These are phyloP conservation scores for Metarhizium robertsii DNA, from an alignment of 2,329 filamentous ascomycete genomes.

Conservation along the genomic window DNA sequence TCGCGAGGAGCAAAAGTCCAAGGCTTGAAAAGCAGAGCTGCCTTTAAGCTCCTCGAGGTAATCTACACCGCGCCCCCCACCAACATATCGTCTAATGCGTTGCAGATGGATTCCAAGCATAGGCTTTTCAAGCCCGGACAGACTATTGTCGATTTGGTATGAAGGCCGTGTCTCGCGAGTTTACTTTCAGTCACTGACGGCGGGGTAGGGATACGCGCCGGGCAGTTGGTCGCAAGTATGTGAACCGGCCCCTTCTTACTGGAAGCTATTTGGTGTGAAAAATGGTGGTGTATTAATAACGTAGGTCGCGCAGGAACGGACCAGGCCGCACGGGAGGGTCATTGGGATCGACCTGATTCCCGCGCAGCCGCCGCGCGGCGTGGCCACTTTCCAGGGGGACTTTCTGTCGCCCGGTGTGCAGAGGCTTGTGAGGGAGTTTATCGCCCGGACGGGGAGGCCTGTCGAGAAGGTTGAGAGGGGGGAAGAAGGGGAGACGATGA, in stretches of 20 bases:
- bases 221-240: constrained; percentile 61
- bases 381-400: constrained; percentile 92
- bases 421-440: constrained; percentile 65
- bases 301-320: constrained; percentile 73
- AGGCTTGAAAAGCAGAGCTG: constrained; percentile 79
- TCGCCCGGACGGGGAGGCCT: constrained; percentile 41
- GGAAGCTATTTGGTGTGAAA: no score
- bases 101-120: constrained; percentile 72
- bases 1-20: constrained; percentile 67
- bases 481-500: constrained; percentile 22
- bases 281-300: neutral
- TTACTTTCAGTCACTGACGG: neutral
- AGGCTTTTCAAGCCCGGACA: constrained; percentile 69
- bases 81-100: neutral
- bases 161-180: constrained; percentile 9
- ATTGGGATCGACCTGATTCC: constrained; percentile 93
- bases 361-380: constrained; percentile 78
- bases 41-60: constrained; percentile 86
- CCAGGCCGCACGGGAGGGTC: constrained; percentile 66
- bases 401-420: constrained; percentile 73
- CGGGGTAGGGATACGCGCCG: constrained; percentile 62
- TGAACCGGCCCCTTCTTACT: neutral
- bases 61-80: no score
- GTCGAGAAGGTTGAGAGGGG: neutral
- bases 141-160: constrained; percentile 81